Percentiles rank a stretch among this genome's conserved stretches.
These are phyloP conservation scores for Penicillium sp. DNA, from an alignment of 2,329 filamentous ascomycete species.

Conservation along the genomic window DNA sequence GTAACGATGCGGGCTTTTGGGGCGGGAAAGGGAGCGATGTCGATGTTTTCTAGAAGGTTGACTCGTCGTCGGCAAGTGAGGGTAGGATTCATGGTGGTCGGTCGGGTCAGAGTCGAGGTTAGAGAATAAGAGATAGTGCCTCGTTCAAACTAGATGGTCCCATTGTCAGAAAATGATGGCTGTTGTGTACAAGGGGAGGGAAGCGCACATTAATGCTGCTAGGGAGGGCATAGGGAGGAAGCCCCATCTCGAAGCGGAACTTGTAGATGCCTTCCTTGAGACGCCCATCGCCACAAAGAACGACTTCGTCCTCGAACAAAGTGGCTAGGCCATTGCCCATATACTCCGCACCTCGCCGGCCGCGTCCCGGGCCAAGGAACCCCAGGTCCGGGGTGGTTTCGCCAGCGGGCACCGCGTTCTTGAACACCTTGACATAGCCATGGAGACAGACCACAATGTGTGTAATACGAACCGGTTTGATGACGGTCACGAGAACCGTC, in stretches of 20 bases:
- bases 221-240: constrained; percentile 57
- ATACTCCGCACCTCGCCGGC: constrained; percentile 51
- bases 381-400: constrained; percentile 50
- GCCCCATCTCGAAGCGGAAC: constrained; percentile 61
- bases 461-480: constrained; percentile 58
- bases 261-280: constrained; percentile 61
- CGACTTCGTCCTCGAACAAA: constrained; percentile 61
- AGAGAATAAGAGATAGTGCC: constrained; percentile 90
- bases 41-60: constrained; percentile 73
- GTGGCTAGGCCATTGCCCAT: constrained; percentile 62
- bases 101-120: constrained; percentile 81
- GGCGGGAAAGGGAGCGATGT: constrained; percentile 68
- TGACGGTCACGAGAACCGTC: constrained; percentile 55
- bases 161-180: neutral
- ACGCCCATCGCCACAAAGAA: constrained; percentile 61
- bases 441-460: constrained; percentile 61
- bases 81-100: constrained; percentile 77
- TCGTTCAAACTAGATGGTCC: constrained; percentile 71
- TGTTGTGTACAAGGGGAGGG: neutral
- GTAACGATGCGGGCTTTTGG: constrained; percentile 80
- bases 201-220: constrained; percentile 89
- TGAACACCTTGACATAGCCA: constrained; percentile 62
- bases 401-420: constrained; percentile 55
- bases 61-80: constrained; percentile 77
- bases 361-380: constrained; percentile 52